These are phyloP conservation scores for Gloeopeniophorella convolvens DNA, from an alignment of 768 basidiomycete species.

Conservation along the genomic window DNA sequence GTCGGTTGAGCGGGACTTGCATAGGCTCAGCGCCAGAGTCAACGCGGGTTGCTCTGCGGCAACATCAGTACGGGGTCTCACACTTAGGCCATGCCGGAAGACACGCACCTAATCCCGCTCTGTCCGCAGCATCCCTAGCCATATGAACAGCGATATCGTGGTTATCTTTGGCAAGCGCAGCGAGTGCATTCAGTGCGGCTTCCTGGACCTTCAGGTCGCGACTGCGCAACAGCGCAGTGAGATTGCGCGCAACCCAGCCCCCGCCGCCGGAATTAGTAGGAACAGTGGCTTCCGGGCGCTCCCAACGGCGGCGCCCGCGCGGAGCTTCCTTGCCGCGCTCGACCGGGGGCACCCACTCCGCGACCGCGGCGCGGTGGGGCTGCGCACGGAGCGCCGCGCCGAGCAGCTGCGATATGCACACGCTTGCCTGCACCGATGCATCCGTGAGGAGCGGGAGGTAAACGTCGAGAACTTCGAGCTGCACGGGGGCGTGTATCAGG, in stretches of 20 bases:
- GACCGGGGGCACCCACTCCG: conserved; percentile 55
- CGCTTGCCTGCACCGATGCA: conserved; percentile 35
- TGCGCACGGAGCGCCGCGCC: conserved; percentile 44
- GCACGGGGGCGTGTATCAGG: conserved; percentile 5
- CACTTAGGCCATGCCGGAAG: background rate
- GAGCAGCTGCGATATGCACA: conserved; percentile 54
- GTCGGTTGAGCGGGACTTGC: conserved; percentile 52
- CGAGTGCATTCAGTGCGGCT: conserved; percentile 56
- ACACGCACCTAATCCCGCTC: conserved; percentile 8
- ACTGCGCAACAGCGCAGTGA: conserved; percentile 42
- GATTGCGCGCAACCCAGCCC: conserved; percentile 52
- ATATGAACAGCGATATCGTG: conserved; percentile 43
- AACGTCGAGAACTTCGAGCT: conserved; percentile 58
- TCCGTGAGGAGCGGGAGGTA: conserved; percentile 58
- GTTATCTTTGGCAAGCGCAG: conserved; percentile 61
- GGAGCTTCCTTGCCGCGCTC: conserved; percentile 47
- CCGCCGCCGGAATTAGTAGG: conserved; percentile 33
- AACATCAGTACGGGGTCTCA: background rate
- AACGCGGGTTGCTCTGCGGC: conserved; percentile 33
- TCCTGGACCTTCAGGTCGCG: conserved; percentile 63
- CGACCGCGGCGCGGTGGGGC: conserved; percentile 42
- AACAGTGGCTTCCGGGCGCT: conserved; percentile 44
- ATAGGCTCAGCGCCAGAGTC: conserved; percentile 40
- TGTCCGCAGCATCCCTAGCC: conserved; percentile 28
- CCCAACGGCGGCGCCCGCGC: conserved; percentile 66